Evolutionary conservation across 2,329 filamentous ascomycete species (phyloP), one percentile per base, ranked within the genome.

Genomic region (Xylaria sp.): DNA sequence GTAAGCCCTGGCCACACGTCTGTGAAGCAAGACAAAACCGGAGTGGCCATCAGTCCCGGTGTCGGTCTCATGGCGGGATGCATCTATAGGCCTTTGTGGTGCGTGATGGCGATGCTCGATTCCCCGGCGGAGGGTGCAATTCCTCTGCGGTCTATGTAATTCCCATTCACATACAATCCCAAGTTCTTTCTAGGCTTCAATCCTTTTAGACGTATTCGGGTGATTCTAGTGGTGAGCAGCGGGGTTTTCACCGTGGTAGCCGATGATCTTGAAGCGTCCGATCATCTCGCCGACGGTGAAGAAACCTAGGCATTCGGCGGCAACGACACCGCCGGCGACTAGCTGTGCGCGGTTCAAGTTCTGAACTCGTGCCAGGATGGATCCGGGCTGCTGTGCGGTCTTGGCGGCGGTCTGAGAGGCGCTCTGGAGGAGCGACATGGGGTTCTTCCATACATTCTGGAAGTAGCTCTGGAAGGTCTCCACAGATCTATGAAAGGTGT

Each of bases 241-340:
- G 72, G 82, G 82, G 73, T 81, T 79, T 80, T 92, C 89, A 80
- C 92, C 92, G 82, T 88, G 89, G 88, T 99, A 99, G 74, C 96
- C 96, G 76, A 99, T 87, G 76, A 99, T 82, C 92, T 99, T 98
- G 85, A 96, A 90, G 79, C 94, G 89, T 78, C 96, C 96, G 78
- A 99, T 90, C 82, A 99, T 98, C 88, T 98, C 94, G 74, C 96
- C 96, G 65, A 98, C 89, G 71, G 94, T 97, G 88, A 98, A 99
- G 89, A 99, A 99, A 71, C 96, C 96, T 75, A 99, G 84, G 60
- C 94, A 88, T 85, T 99, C 95, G 66, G 94, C 94, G 57, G 87
- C 83, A 71, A 98, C 85, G 69, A 99, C 92, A 76, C 92, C 93
- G 70, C 88, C 91, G 63, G 91, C 83, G 65, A 88, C 87, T 76